Evolutionary conservation across 805 yeast species (phyloP).

Genomic region (Ogataea naganishii): DNA sequence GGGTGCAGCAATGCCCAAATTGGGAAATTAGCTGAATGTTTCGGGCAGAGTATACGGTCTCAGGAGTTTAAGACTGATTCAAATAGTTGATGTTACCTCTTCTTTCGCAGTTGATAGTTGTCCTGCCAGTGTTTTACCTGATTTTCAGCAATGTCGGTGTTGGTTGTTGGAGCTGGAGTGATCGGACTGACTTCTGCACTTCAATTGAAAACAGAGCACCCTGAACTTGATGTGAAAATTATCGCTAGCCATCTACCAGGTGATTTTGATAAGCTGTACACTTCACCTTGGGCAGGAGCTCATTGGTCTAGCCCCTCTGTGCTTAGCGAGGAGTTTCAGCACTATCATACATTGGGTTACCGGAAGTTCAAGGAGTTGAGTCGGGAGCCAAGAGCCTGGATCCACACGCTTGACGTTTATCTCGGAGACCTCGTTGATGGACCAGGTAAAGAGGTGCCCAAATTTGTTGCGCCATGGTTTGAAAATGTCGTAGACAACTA

Average conservation of each 20-base stretch:
- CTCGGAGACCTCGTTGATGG: slow-evolving; percentile 15
- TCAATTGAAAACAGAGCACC: slow-evolving; percentile 22
- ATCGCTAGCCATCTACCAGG: slow-evolving; percentile 46
- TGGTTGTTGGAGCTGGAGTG: slow-evolving; percentile 49
- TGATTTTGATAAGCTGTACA: slow-evolving; percentile 38
- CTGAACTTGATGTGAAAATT: slow-evolving; percentile 28
- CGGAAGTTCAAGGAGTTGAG: slow-evolving; percentile 25
- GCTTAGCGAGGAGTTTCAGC: slow-evolving; percentile 8
- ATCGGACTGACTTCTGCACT: slow-evolving; percentile 46
- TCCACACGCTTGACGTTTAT: slow-evolving; percentile 14
- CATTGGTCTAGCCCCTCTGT: slow-evolving; percentile 44
- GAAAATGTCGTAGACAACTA: slow-evolving; percentile 33
- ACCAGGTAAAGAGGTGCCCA: slow-evolving; percentile 8
- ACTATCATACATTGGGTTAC: slow-evolving; percentile 28
- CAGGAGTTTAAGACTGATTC: too few relatives aligned
- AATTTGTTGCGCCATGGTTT: slow-evolving; percentile 38
- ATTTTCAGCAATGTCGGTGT: slow-evolving; percentile 13
- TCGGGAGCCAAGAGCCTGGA: slow-evolving; percentile 28
- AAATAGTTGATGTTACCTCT: too few relatives aligned
- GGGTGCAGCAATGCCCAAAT: too few relatives aligned
- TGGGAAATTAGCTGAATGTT: too few relatives aligned
- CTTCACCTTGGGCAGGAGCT: slow-evolving; percentile 68
- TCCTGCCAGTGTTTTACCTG: too few relatives aligned
- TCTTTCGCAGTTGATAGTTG: too few relatives aligned
- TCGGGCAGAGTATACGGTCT: too few relatives aligned